Base-by-base conservation (phyloP, 2,329 filamentous ascomycete species). In the Phialophora tarda region DNA sequence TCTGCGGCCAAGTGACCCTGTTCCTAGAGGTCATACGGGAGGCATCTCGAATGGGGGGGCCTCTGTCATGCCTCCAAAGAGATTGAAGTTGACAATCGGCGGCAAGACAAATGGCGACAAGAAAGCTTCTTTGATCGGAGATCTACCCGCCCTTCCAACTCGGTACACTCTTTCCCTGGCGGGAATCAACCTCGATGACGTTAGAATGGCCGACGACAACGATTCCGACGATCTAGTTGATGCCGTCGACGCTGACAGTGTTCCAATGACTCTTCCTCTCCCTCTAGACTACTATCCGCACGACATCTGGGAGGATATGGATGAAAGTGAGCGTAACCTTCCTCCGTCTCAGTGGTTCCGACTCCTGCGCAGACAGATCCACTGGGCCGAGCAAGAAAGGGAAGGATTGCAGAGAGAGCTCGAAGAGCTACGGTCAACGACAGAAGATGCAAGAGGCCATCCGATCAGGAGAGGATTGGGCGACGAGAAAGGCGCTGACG, bases 1-100 rank as follows among this genome's bases (percentile, higher is more conserved):
- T 17, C 84, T 97, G 24, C 89, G 92, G n/a, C 91, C 91, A 4
- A 82, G 82, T 14, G 84, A 83, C 65, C 75, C 78, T 12, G 78
- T 81, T 17, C 75, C 79, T 8, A 78, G 79, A 70, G 75, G 77
- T 32, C 77, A 79, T 62, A 77, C 74, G 24, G 74, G 75, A 30
- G 73, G 73, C n/a, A 74, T 74, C 47, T 73, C 73, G 12, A 69
- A 68, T 24, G 70, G 68, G 58, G 67, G 69, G 11, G 38, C 58
- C n/a, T 66, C 63, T 59, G 59, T 21, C 4, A 44, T 44, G 11
- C 62, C 63, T 54, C 44, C 70, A 30, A 72, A 69, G 53, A 66
- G 67, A 48, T 59, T 74, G n/a, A 74, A 73, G 62, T 62, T 74
- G 30, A 71, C 69, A 14, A 71, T 73, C 59, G 70, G 70, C 30